Evolutionary conservation across 2,329 filamentous ascomycete species (phyloP), one percentile per base, ranked within the genome.

Genomic region (Neodidymelliopsis sp.): DNA sequence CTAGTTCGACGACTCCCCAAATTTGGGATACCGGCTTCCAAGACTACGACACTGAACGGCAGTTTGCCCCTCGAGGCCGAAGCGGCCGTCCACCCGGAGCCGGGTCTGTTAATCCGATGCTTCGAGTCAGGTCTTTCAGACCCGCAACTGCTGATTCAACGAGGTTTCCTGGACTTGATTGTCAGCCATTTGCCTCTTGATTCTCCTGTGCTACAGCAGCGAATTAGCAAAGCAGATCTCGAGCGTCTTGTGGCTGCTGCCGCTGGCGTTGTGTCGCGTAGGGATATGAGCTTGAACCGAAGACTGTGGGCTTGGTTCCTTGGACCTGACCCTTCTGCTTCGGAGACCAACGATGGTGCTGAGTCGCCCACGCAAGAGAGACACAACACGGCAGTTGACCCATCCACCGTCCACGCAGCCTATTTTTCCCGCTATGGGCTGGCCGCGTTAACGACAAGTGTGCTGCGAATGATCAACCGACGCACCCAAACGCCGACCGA

Each of bases 221-320:
- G 82, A 34, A 88, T 93, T 25, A 88, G 88, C 52, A 70, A 81
- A 5, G 81, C 82, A 24, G 95, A 99, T 65, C 78, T 97, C 13
- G 87, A 96, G 66, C 82, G 90, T 2, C 80, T 99, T 2, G 81
- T 97, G 23, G 83, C 86, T 49, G 90, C 93, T 12, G 92, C 93
- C 5, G 86, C 86, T n/a, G 86, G 89, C 1, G 92, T 99, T 15
- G 91, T 97, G 1, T 86, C 86, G 15, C 84, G 94, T 38, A 85
- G 92, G 73, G 94, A 99, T 57, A 99, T 99, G 94, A 96, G 93
- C 67, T 77, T 99, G 37, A 99, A 99, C 70, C 81, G 94, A 61
- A 84, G 94, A 27, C 77, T 99, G n/a, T 97, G 93, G 91, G 85
- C 89, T 31, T 99, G 94, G 94, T 86, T 97, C 53, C 79, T 99